Conservation (phyloP, 2,329 filamentous ascomycete genomes). For the Monascus ruber region DNA sequence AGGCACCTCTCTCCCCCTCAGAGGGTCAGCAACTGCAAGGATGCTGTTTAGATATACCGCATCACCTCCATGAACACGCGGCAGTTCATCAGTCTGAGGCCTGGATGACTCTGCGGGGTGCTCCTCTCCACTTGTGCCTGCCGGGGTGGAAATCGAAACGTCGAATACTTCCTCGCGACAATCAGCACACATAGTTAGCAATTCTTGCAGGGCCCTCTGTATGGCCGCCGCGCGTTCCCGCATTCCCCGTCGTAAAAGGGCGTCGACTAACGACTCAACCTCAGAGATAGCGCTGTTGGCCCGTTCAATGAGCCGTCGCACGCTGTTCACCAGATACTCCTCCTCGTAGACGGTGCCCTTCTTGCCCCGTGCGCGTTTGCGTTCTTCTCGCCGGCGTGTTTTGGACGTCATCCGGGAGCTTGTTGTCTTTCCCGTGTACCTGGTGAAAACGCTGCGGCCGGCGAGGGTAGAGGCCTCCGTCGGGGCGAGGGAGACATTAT, state of each 20-base stretch:
- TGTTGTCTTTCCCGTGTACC: slow-evolving; percentile 49
- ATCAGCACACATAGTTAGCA: slow-evolving; percentile 56
- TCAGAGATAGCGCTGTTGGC: slow-evolving; percentile 64
- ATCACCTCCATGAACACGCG: slow-evolving; percentile 15
- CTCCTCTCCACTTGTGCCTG: slow-evolving; percentile 3
- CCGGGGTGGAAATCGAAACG: slow-evolving; percentile 5
- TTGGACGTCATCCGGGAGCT: slow-evolving; percentile 68
- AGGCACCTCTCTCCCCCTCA: slow-evolving; percentile 36
- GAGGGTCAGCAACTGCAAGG: slow-evolving; percentile 22
- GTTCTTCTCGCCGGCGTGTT: slow-evolving; percentile 80
- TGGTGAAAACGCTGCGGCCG: slow-evolving; percentile 79
- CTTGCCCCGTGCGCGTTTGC: slow-evolving; percentile 86
- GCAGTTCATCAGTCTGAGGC: slow-evolving; percentile 12
- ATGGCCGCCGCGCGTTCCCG: slow-evolving; percentile 72
- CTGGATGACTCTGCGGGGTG: slow-evolving; percentile 7
- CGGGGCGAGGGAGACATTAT: slow-evolving; percentile 83
- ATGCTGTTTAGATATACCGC: slow-evolving; percentile 32
- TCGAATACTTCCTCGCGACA: slow-evolving; percentile 63
- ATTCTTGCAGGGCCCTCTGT: slow-evolving; percentile 60
- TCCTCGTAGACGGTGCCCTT: slow-evolving; percentile 98
- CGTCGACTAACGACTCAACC: slow-evolving; percentile 61
- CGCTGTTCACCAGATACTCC: slow-evolving; percentile 85
- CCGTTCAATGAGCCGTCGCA: slow-evolving; percentile 70
- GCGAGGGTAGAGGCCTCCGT: slow-evolving; percentile 67
- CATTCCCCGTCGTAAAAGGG: slow-evolving; percentile 71